A percentile compares a stretch with the other conserved stretches of the same genome.
Evolutionary conservation across 2,329 filamentous ascomycete species (phyloP).

Genomic region (Metarhizium sp.): DNA sequence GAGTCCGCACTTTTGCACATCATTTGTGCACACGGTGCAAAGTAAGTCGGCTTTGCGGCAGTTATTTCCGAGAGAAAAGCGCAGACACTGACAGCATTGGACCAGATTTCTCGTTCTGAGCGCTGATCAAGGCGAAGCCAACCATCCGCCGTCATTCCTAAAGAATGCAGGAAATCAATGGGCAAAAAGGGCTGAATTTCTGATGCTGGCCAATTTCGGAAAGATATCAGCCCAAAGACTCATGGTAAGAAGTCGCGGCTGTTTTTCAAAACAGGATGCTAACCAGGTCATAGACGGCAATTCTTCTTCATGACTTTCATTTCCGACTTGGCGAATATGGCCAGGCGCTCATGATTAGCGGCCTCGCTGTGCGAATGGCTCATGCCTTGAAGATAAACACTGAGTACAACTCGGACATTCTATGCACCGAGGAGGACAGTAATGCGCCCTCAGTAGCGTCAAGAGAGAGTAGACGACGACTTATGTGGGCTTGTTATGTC

Average conservation of each 20-base stretch:
- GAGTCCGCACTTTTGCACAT: slow-evolving; percentile 27
- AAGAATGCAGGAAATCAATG: slow-evolving; percentile 26
- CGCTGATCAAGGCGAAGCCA: slow-evolving; percentile 20
- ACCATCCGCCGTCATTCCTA: slow-evolving; percentile 19
- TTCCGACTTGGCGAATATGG: slow-evolving; percentile 29
- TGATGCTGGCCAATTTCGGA: slow-evolving; percentile 27
- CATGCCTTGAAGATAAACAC: slow-evolving; percentile 30
- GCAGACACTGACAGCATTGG: neutral
- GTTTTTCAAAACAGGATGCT: neutral
- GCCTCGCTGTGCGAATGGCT: slow-evolving; percentile 31
- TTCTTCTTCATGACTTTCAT: slow-evolving; percentile 30
- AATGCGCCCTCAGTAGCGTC: slow-evolving; percentile 24
- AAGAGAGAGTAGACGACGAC: slow-evolving; percentile 27
- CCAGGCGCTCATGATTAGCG: slow-evolving; percentile 30
- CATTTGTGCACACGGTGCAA: slow-evolving; percentile 28
- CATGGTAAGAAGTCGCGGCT: slow-evolving; percentile 19
- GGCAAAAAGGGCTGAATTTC: slow-evolving; percentile 26
- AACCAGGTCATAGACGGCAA: slow-evolving; percentile 19
- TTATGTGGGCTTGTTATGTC: slow-evolving; percentile 34
- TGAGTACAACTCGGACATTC: slow-evolving; percentile 26
- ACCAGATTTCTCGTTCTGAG: slow-evolving; percentile 24
- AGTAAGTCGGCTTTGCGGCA: slow-evolving; percentile 14
- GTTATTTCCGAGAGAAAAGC: too few relatives aligned
- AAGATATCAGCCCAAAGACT: slow-evolving; percentile 28
- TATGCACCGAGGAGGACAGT: slow-evolving; percentile 24